A percentile compares a stretch with the other conserved stretches of the same genome.
These are phyloP conservation scores for Fusarium mangiferae DNA, from an alignment of 2,329 filamentous ascomycete species.

Conservation along the genomic window DNA sequence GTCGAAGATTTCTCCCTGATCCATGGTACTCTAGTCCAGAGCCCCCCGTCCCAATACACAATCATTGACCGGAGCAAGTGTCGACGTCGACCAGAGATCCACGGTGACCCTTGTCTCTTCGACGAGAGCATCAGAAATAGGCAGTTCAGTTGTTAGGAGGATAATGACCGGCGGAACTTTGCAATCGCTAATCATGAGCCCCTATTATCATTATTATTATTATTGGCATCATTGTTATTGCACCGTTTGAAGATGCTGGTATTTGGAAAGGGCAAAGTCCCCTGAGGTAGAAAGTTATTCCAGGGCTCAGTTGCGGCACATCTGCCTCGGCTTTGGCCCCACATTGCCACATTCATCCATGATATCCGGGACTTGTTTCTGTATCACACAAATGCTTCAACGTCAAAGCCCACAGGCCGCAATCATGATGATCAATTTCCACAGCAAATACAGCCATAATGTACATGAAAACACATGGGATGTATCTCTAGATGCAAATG, in stretches of 20 bases:
- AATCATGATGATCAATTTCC: conserved; percentile 22
- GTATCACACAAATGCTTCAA: conserved; percentile 20
- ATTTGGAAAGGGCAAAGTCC: neutral
- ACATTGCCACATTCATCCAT: conserved; percentile 23
- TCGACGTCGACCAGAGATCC: conserved; percentile 34
- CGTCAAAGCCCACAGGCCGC: conserved; percentile 9
- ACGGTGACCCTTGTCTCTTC: conserved; percentile 19
- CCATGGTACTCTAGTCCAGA: conserved; percentile 15
- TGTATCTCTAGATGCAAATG: neutral
- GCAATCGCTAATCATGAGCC: neutral
- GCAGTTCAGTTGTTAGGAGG: conserved; percentile 16
- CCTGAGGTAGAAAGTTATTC: neutral
- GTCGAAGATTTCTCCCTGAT: conserved; percentile 4
- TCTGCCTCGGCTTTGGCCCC: conserved; percentile 16
- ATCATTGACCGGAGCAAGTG: conserved; percentile 21
- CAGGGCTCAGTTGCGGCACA: neutral
- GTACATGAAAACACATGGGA: neutral
- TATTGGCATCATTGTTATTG: neutral
- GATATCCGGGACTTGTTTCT: conserved; percentile 10
- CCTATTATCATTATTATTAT: neutral
- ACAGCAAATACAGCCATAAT: neutral
- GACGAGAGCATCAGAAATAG: conserved; percentile 26
- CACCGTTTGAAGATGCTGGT: neutral
- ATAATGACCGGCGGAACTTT: conserved; percentile 14
- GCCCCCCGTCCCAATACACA: conserved; percentile 15